Evolutionary conservation across 1,139 yeast species (phyloP), one percentile per base, ranked within the genome.

Genomic region (Blastobotrys persicus): DNA sequence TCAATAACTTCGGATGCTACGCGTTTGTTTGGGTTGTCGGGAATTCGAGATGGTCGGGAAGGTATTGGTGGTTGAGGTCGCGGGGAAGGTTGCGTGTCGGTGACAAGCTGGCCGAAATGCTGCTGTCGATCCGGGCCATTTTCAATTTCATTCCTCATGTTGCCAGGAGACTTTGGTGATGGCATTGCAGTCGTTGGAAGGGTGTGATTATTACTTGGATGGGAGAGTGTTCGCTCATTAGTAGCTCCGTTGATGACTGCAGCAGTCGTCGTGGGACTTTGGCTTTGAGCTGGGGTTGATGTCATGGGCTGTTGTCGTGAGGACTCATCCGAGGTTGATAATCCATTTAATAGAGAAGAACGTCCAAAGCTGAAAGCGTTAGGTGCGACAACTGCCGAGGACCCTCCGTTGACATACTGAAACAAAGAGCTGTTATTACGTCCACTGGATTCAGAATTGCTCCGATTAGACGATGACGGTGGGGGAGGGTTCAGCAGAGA

Each of bases 1-100:
- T 56, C 61, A 49, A 59, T 55, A n/a, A 59, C 61, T 23, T 58
- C 61, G 4, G 46, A 32, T 7, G 41, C 37, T 5, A 35, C 37
- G 12, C 45, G 26, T 38, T 37, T 13, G 26, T 28, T 41, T 14
- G 23, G 13, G n/a, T 38, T 38, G 4, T 12, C 31, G 13, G 42
- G n/a, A 12, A 11, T 4, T 7, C 18, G 42, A 2, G 16, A 26
- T 20, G 32, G 17, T 12, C 4, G 32, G 5, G 42, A 12, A 7
- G 31, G 42, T 7, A 39, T 20, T 6, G 31, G 31, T 33, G 31
- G 40, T 20, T 33, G 40, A n/a, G 42, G 42, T 5, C 31, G 37
- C 4, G 45, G 37, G 9, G 39, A 31, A 6, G 45, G 39, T 9
- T 28, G 32, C 32, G n/a, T 14, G 12, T 31, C 31, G 14, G 45